Evolutionary conservation across 768 basidiomycete genomes (phyloP).

Genomic region (Mycena belliarum): DNA sequence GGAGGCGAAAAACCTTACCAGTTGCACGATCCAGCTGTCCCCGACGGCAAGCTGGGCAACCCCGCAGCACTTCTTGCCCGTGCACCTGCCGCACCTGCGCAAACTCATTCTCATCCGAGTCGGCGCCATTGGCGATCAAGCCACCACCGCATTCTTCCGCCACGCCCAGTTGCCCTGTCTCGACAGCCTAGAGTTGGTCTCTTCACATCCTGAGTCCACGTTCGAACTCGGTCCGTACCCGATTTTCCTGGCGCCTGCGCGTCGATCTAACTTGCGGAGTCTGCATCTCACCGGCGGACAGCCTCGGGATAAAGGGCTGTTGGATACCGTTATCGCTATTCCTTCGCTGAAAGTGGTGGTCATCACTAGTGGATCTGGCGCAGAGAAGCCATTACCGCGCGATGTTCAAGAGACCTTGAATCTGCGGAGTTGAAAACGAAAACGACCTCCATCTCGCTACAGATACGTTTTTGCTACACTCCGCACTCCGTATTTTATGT

Average conservation of each 20-base stretch:
- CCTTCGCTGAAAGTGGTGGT: constrained; percentile 15
- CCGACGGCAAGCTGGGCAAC: not conserved
- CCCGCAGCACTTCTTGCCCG: not conserved
- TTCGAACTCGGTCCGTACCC: constrained; percentile 2
- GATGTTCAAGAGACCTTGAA: constrained; percentile 6
- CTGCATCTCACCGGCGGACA: constrained; percentile 1
- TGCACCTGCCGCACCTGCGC: constrained; percentile 3
- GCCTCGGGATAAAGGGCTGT: not conserved
- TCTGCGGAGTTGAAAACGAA: constrained; percentile 2
- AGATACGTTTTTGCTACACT: too few species aligned
- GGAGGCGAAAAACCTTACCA: constrained; percentile 9
- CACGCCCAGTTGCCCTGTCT: constrained; percentile 4
- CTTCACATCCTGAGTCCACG: not conserved
- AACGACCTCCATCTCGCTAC: too few species aligned
- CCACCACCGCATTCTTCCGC: constrained; percentile 2
- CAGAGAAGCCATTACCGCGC: not conserved
- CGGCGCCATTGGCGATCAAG: not conserved
- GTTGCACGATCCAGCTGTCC: constrained; percentile 6
- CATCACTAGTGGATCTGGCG: not conserved
- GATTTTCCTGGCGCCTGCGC: constrained; percentile 4
- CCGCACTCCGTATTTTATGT: too few species aligned
- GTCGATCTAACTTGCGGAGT: constrained; percentile 4
- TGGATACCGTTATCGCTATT: constrained; percentile 11
- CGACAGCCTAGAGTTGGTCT: constrained; percentile 2
- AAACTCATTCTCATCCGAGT: not conserved